Percentiles rank a stretch among this genome's conserved stretches.
These are phyloP conservation scores for Symbiodinium pilosum DNA, from an alignment of 73 alveolate genomes.

Conservation along the genomic window DNA sequence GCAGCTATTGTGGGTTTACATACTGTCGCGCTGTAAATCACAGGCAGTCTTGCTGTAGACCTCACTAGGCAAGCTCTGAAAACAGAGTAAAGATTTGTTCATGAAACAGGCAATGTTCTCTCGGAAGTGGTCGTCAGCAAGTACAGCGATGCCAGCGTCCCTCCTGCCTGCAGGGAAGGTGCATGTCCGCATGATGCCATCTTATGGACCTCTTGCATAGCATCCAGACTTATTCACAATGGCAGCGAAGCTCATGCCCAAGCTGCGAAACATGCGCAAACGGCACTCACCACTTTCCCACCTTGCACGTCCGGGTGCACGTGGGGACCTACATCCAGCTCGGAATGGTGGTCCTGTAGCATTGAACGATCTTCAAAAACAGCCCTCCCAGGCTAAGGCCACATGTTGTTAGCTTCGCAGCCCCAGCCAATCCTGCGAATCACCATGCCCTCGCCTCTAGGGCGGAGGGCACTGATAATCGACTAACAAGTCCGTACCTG, in stretches of 20 bases:
- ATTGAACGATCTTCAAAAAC: too few species aligned
- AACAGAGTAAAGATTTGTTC: too few species aligned
- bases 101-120: not conserved
- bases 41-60: too few species aligned
- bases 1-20: too few species aligned
- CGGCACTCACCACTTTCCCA: not conserved
- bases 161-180: slow-evolving; percentile 4
- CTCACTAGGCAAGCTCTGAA: too few species aligned
- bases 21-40: too few species aligned
- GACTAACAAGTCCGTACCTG: not conserved
- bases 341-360: not conserved
- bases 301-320: not conserved
- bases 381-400: not conserved
- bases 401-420: too few species aligned
- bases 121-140: slow-evolving; percentile 8
- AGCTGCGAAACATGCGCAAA: not conserved
- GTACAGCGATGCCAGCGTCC: slow-evolving; percentile 1
- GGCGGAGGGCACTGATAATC: not conserved
- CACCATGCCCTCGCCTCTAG: not conserved
- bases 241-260: not conserved
- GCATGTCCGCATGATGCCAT: not conserved
- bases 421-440: not conserved
- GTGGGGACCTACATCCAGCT: not conserved
- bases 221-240: not conserved
- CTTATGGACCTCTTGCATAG: not conserved